These are phyloP conservation scores for Nephelium lappaceum DNA, from an alignment of 345 rosid species.

Conservation along the genomic window DNA sequence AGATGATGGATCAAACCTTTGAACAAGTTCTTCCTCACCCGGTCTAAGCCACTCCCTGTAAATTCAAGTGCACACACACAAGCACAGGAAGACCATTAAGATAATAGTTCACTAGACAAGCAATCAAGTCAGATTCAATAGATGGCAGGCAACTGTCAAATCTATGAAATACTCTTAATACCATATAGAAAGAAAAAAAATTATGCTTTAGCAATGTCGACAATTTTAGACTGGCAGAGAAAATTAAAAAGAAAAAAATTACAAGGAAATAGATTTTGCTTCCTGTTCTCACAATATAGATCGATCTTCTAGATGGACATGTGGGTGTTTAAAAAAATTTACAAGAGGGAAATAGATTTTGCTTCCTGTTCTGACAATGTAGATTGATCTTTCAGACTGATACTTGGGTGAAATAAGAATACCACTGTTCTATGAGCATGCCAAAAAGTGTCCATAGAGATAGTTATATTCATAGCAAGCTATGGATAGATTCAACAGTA, in stretches of 20 bases:
- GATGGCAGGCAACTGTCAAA: background rate
- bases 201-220: background rate
- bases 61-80: background rate
- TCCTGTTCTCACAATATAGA: background rate
- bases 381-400: background rate
- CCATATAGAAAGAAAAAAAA: background rate
- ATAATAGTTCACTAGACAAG: background rate
- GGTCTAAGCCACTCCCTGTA: slow-evolving; percentile 94
- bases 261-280: background rate
- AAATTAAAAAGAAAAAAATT: no score
- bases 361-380: background rate
- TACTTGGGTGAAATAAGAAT: background rate
- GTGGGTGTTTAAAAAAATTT: no score
- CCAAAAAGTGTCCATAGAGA: background rate
- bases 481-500: background rate
- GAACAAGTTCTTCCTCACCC: slow-evolving; percentile 87
- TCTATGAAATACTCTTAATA: background rate
- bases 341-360: no score
- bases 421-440: background rate
- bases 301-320: background rate
- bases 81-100: background rate
- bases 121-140: background rate
- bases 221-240: no score
- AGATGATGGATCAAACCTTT: slow-evolving; percentile 91
- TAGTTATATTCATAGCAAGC: background rate